Evolutionary conservation across 2,329 filamentous ascomycete species (phyloP), one percentile per base, ranked within the genome.

Genomic region (Endocalyx cinctus): DNA sequence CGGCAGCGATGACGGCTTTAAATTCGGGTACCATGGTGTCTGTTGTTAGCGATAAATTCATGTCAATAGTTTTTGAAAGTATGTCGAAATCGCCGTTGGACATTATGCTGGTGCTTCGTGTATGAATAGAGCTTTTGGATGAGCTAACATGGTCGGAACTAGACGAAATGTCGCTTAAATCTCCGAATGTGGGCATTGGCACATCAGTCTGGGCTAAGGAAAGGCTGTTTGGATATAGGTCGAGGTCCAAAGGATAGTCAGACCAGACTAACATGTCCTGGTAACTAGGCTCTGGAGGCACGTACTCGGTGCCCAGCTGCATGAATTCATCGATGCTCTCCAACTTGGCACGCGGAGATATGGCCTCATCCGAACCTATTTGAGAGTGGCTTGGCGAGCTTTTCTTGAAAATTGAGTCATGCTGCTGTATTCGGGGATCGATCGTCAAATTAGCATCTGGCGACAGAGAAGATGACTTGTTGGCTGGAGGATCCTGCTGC

Each of bases 31-130:
- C 60, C n/a, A 48, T 48, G 7, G 48, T 48, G 11, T 60, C 57
- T 2, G 39, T 41, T 5, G 46, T 47, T 4, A 39, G 46, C 1
- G 44, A 42, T 27, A 58, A 42, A 3, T 45, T 47, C 35, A 59
- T 48, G 4, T 59, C 58, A 5, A 50, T 37, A 1, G 55, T 38
- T 34, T 60, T 66, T 11, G 55, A 28, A 2, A 39, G 38, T 3
- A 38, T 34, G n/a, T 67, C 63, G 18, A 56, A 59, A 10, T 67
- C 63, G 6, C 42, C 47, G 1, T 51, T 48, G 2, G 68, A 72
- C 46, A 66, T 58, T 27, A 69, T 67, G 52, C 67, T 72, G 5
- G 66, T 70, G 15, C 58, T 63, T 23, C 67, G 58, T 2, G 69
- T 72, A 39, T 69, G 66, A 3, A 64, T 56, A 2, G 67, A 70